Conservation (phyloP, 768 basidiomycete genomes). For the Crepidotus variabilis region DNA sequence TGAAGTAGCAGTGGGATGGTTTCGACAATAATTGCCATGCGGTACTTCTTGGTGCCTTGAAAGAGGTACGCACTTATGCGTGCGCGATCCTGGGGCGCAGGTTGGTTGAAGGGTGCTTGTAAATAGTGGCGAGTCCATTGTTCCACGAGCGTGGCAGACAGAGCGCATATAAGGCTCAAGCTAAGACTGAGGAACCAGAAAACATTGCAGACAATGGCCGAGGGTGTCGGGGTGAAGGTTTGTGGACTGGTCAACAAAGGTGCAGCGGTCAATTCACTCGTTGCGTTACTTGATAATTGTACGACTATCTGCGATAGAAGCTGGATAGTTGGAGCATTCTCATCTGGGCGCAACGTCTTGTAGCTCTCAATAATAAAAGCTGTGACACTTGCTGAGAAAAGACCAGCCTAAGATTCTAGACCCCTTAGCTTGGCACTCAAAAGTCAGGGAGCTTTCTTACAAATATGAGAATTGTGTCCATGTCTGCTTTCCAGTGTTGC, state of each 20-base stretch:
- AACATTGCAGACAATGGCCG: conserved; percentile 33
- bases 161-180: conserved; percentile 36
- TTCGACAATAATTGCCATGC: conserved; percentile 35
- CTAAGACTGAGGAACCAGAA: conserved; percentile 45
- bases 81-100: conserved; percentile 33
- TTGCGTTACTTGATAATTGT: conserved; percentile 21
- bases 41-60: conserved; percentile 33
- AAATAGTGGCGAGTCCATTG: conserved; percentile 44
- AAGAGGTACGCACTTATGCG: conserved; percentile 38
- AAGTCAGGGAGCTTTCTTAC: conserved; percentile 17
- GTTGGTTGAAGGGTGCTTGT: conserved; percentile 28
- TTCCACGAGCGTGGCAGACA: conserved; percentile 43
- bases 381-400: conserved; percentile 37
- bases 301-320: conserved; percentile 28
- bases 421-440: not conserved
- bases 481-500: conserved; percentile 36
- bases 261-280: too few relatives aligned
- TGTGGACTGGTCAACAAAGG: not conserved
- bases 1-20: conserved; percentile 44
- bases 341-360: conserved; percentile 26
- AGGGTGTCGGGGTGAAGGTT: conserved; percentile 21
- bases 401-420: conserved; percentile 26
- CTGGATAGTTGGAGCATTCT: conserved; percentile 20
- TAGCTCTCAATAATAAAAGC: conserved; percentile 38
- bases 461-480: conserved; percentile 38